Evolutionary conservation across 148 eudicot species (phyloP), one percentile per base, ranked within the genome.

Genomic region (Rhododendron williamsianum): DNA sequence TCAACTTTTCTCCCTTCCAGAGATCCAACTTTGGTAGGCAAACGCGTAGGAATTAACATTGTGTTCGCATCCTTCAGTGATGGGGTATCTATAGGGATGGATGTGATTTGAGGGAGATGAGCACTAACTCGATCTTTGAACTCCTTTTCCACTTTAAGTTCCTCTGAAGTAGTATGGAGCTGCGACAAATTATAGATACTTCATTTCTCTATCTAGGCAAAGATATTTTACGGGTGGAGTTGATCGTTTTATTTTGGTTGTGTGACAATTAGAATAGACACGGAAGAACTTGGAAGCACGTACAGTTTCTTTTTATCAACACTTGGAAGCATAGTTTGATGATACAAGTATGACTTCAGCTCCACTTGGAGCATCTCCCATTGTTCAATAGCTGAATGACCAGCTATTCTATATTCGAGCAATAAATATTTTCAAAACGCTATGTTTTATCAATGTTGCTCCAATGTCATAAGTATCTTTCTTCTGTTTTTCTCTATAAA

Each of bases 91-190:
- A 56, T 30, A 45, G 84, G 73, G 19, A 45, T 27, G n/a, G 80
- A 13, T 38, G 77, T 58, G 2, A 80, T 43, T 76, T 84, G 84
- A 49, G 89, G 52, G n/a, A 74, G 58, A 84, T 46, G 71, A 67
- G 72, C 51, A 74, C 36, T 38, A n/a, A 58, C 38, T 71, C 46
- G 80, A 36, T 81, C 82, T 56, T 86, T 83, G 30, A 43, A 58
- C 52, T 88, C 87, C 16, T 82, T 89, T 82, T 51, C 89, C 52
- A 49, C 78, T 74, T 49, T 48, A 78, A 87, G n/a, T 56, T 86
- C 83, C 83, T 85, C 86, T 1, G 89, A 89, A 86, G 87, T 85
- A 3, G 60, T 9, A 38, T 46, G 76, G 63, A 89, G 84, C 89
- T 89, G 83, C 79, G 80, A 13, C n/a, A 58, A 78, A 18, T 38